Percentiles rank a stretch among this genome's conserved stretches.
Evolutionary conservation across 371 early-diverging fungal species (phyloP).

Genomic region (Rhizopus delemar): DNA sequence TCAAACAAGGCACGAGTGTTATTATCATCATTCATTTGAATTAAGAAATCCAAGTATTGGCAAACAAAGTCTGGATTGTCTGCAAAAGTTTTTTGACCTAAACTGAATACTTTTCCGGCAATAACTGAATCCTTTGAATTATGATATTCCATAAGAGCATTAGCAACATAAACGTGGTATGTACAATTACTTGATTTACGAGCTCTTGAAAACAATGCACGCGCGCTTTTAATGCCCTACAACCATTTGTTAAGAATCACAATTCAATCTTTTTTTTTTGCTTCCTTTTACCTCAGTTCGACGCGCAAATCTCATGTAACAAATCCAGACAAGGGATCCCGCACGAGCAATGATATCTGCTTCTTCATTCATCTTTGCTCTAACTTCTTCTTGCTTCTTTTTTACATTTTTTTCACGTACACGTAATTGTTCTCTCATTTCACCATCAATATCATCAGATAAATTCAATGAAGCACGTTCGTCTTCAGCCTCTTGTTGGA

Average conservation of each 20-base stretch:
- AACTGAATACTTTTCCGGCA: slow-evolving; percentile 90
- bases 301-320: slow-evolving; percentile 83
- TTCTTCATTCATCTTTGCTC: slow-evolving; percentile 60
- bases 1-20: slow-evolving; percentile 91
- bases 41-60: slow-evolving; percentile 85
- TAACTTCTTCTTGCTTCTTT: slow-evolving; percentile 66
- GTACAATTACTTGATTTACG: slow-evolving; percentile 75
- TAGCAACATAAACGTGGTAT: slow-evolving; percentile 84
- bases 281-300: slow-evolving; percentile 66
- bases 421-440: slow-evolving; percentile 73
- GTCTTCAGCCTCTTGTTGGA: slow-evolving; percentile 49
- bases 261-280: not conserved
- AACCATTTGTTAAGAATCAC: slow-evolving; percentile 1
- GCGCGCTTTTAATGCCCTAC: slow-evolving; percentile 71
- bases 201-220: slow-evolving; percentile 80
- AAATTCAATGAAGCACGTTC: slow-evolving; percentile 49
- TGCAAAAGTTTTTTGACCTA: slow-evolving; percentile 79
- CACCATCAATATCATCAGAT: slow-evolving; percentile 78
- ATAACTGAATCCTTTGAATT: slow-evolving; percentile 80
- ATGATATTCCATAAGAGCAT: slow-evolving; percentile 93
- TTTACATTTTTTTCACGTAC: slow-evolving; percentile 65
- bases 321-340: slow-evolving; percentile 80
- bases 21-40: slow-evolving; percentile 87
- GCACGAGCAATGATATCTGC: slow-evolving; percentile 63
- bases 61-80: slow-evolving; percentile 74